A percentile compares a stretch with the other conserved stretches of the same genome.
phyloP scores from a whole-genome alignment of 768 basidiomycete genomes.

The Podaxis sp. region DNA sequence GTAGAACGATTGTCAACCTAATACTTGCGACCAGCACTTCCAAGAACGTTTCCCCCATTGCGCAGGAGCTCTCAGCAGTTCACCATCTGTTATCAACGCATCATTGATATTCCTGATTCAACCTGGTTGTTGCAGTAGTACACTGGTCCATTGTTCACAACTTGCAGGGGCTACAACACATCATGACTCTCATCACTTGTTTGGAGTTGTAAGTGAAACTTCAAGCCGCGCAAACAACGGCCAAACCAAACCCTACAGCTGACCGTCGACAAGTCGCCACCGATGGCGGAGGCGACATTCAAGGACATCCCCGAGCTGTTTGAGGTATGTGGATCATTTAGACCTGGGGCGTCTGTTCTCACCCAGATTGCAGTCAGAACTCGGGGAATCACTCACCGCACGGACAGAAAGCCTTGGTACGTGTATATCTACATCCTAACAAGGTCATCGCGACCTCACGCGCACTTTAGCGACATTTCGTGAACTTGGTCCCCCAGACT shows the following conservation, averaged over 20 bases:
- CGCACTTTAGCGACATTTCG: slow-evolving; percentile 77
- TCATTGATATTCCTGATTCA: too few species aligned
- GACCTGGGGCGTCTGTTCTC: slow-evolving; percentile 9
- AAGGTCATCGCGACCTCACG: slow-evolving; percentile 13
- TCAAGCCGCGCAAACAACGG: neutral
- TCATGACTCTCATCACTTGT: neutral
- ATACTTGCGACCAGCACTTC: too few species aligned
- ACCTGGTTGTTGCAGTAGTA: too few species aligned
- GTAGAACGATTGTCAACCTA: too few species aligned
- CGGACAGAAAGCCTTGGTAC: slow-evolving; percentile 89
- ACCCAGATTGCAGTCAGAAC: slow-evolving; percentile 55
- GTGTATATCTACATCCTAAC: slow-evolving; percentile 24
- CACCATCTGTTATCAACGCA: too few species aligned
- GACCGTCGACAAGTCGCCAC: neutral
- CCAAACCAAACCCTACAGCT: slow-evolving; percentile 6
- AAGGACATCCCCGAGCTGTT: slow-evolving; percentile 96
- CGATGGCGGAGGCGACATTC: slow-evolving; percentile 57
- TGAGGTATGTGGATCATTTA: slow-evolving; percentile 53
- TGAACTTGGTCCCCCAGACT: slow-evolving; percentile 95
- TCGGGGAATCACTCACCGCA: slow-evolving; percentile 85
- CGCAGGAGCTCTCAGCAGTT: too few species aligned
- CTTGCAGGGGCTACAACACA: neutral
- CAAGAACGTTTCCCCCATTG: too few species aligned
- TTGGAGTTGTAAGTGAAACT: neutral
- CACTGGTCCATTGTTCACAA: too few species aligned